These are phyloP conservation scores for Crataegus laevigata DNA, from an alignment of 306 rosid species.

Conservation along the genomic window DNA sequence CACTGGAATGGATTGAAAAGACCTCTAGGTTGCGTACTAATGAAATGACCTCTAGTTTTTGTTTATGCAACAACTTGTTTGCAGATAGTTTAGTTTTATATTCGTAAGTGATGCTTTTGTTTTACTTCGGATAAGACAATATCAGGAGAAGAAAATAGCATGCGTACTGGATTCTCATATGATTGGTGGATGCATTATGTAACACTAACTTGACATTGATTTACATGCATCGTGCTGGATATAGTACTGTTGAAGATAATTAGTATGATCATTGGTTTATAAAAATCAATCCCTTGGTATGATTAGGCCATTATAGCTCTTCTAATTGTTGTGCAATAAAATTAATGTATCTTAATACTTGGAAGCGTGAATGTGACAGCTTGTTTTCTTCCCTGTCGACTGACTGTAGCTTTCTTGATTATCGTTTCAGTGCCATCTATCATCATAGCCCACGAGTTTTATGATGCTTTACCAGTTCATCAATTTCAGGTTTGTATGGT, in stretches of 20 bases:
- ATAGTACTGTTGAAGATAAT: neutral
- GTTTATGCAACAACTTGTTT: neutral
- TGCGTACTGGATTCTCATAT: neutral
- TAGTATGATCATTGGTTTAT: neutral
- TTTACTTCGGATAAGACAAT: neutral
- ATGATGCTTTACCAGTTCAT: conserved; percentile 90
- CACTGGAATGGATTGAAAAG: neutral
- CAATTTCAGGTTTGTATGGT: conserved; percentile 73
- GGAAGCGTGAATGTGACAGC: neutral
- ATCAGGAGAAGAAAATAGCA: neutral
- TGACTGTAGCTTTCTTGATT: neutral
- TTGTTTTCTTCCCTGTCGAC: neutral
- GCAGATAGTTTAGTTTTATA: neutral
- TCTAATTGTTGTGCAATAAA: neutral
- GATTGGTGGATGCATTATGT: neutral
- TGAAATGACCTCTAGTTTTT: neutral
- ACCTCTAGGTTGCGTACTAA: neutral
- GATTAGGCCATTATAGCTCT: neutral
- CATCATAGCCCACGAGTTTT: conserved; percentile 85
- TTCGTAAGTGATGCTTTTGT: neutral
- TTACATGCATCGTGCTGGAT: neutral
- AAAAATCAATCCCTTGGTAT: neutral
- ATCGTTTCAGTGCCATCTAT: conserved; percentile 64
- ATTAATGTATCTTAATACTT: neutral
- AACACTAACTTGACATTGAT: neutral